Base-by-base conservation (phyloP, 225 moss, liverwort and hornwort species). In the Marchantia polymorpha region DNA sequence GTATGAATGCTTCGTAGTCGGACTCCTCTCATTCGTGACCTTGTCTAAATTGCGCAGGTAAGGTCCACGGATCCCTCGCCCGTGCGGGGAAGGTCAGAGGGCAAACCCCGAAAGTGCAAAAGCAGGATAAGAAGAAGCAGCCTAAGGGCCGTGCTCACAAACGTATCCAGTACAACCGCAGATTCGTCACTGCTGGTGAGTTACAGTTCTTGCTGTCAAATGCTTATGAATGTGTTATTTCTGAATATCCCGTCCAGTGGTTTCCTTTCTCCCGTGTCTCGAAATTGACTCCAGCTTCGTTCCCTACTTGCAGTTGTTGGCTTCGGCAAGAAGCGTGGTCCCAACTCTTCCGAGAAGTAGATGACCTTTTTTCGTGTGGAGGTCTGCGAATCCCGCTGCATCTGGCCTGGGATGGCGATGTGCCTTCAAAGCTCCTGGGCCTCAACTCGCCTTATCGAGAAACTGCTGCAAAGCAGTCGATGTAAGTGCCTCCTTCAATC, bases 71-170 rank as follows among this genome's bases (percentile, higher is more conserved):
- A 82, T 92, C 92, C 15, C 88, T 92, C 78, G 92, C 92, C 79
- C 88, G 92, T 82, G 92, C 92, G 77, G 89, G 92, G 64, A 92
- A 92, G 89, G 92, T 92, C 64, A 89, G 92, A 59, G 92, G 91
- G 72, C 92, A 92, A 85, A 92, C 92, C 1, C 91, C 91, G 16
- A 92, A 92, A 87, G 92, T 92, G 22, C 81, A 83, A 9, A 91
- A 91, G 88, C 91, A 92, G 82, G 92, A 92, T 72, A 92, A 92
- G 84, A 92, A 92, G 84, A 92, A 92, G 92, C 87, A 87, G 54
- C 91, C 92, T 12, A 92, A 89, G 82, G 92, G 91, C 20, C 87
- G 92, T 23, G 92, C 92, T 31, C 83, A 92, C 86, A 92, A 92
- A 85, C 88, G 92, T 66, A 92, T 92, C 68, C 92, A 92, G 83